These are phyloP conservation scores for Monsonia emarginata DNA, from an alignment of 441 rosid species.

Conservation along the genomic window DNA sequence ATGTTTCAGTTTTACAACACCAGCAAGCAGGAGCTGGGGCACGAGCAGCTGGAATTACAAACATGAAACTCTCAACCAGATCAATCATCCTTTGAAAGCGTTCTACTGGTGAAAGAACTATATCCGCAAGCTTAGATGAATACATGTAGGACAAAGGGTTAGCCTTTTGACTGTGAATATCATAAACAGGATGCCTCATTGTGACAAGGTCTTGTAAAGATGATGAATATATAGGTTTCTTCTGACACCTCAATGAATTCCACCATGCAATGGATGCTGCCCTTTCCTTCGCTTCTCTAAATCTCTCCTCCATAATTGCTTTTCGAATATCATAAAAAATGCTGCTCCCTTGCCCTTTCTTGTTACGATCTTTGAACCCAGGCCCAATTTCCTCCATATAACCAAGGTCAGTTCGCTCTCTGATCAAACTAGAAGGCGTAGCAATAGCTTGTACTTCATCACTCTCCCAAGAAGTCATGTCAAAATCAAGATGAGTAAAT, in stretches of 20 bases:
- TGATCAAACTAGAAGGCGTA: conserved; percentile 61
- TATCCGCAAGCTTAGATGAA: conserved; percentile 73
- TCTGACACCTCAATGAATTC: conserved; percentile 91
- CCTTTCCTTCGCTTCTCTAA: conserved; percentile 60
- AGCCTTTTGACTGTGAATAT: conserved; percentile 44
- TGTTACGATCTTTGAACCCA: conserved; percentile 25
- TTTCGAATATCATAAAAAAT: conserved; percentile 83
- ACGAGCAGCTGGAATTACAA: conserved; percentile 95
- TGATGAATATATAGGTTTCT: conserved; percentile 74
- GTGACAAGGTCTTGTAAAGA: conserved; percentile 51
- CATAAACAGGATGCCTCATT: conserved; percentile 50
- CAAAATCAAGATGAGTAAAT: conserved; percentile 72
- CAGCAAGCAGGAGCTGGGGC: conserved; percentile 69
- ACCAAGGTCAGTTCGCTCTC: conserved; percentile 36
- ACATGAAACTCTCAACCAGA: conserved; percentile 83
- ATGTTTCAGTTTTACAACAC: conserved; percentile 62
- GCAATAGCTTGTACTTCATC: conserved; percentile 67
- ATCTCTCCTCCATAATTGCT: conserved; percentile 68
- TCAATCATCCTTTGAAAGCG: conserved; percentile 72
- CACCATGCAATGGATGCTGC: conserved; percentile 94
- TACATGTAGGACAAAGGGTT: conserved; percentile 37
- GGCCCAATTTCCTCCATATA: conserved; percentile 35
- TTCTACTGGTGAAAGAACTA: conserved; percentile 83
- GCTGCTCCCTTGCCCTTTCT: conserved; percentile 46
- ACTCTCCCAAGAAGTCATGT: conserved; percentile 83